Percentiles rank a stretch among this genome's conserved stretches.
Conservation (phyloP, 192 early-diverging fungal species). For the Coemansia sp. region DNA sequence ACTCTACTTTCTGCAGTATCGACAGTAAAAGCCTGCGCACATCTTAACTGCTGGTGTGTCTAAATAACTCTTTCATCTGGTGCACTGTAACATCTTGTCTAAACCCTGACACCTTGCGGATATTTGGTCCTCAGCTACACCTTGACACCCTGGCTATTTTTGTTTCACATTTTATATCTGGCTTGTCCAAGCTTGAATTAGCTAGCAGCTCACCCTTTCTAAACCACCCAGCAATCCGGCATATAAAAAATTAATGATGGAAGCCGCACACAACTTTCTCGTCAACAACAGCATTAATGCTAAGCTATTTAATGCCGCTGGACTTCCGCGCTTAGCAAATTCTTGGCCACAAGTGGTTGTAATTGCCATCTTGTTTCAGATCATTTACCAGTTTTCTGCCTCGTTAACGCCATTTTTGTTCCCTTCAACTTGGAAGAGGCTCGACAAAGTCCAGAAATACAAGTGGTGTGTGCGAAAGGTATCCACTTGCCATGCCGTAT, state of each 20-base stretch:
- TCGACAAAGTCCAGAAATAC: slow-evolving; percentile 58
- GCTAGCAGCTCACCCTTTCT: neutral
- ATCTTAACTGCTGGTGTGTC: neutral
- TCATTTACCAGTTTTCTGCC: slow-evolving; percentile 58
- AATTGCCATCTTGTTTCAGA: slow-evolving; percentile 54
- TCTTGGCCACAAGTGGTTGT: slow-evolving; percentile 65
- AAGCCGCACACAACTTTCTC: slow-evolving; percentile 24
- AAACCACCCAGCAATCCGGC: neutral
- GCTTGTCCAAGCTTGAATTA: neutral
- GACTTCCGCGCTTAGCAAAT: slow-evolving; percentile 59
- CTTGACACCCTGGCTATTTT: neutral
- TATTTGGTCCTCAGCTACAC: neutral
- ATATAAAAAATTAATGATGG: slow-evolving; percentile 19
- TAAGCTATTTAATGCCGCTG: slow-evolving; percentile 57
- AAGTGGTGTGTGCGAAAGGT: slow-evolving; percentile 80
- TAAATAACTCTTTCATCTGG: neutral
- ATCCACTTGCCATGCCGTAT: slow-evolving; percentile 70
- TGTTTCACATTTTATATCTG: neutral
- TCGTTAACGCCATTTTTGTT: slow-evolving; percentile 62
- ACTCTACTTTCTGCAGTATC: slow-evolving; percentile 5
- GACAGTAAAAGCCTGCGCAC: neutral
- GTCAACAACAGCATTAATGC: slow-evolving; percentile 32
- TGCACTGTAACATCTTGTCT: neutral
- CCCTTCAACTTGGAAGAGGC: slow-evolving; percentile 61
- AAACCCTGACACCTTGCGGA: neutral